Conservation (phyloP, 192 early-diverging fungal genomes). For the Mortierella antarctica region DNA sequence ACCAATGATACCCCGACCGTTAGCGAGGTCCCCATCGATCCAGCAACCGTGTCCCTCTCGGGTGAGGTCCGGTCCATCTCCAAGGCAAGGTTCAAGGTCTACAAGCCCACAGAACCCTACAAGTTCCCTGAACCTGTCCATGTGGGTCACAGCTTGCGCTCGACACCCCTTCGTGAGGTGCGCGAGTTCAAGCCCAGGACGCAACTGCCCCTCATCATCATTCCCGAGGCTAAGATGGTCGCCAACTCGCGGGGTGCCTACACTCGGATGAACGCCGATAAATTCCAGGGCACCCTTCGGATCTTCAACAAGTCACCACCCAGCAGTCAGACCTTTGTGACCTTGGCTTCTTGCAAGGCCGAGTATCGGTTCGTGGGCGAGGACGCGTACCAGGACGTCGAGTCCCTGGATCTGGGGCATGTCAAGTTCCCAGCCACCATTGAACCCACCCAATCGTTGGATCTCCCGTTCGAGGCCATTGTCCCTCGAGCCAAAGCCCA, state of each 20-base stretch:
- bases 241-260: constrained; percentile 51
- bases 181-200: constrained; percentile 54
- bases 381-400: constrained; percentile 39
- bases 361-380: constrained; percentile 63
- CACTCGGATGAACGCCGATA: constrained; percentile 48
- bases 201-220: constrained; percentile 20
- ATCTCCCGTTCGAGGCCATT: constrained; percentile 48
- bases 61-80: constrained; percentile 49
- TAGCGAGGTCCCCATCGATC: constrained; percentile 34
- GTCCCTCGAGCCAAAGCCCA: constrained; percentile 49
- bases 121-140: constrained; percentile 46
- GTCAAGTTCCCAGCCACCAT: constrained; percentile 49
- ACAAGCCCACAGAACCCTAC: constrained; percentile 52
- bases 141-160: constrained; percentile 37
- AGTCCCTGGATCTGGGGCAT: constrained; percentile 25
- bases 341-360: constrained; percentile 33
- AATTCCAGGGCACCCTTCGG: constrained; percentile 55
- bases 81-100: constrained; percentile 43
- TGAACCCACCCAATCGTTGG: constrained; percentile 47
- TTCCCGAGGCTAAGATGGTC: constrained; percentile 41
- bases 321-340: constrained; percentile 41
- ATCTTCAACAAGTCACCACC: constrained; percentile 58
- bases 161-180: constrained; percentile 28
- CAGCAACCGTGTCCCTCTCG: constrained; percentile 24
- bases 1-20: constrained; percentile 32